phyloP scores from a whole-genome alignment of 108 stramenopile species.

The Mediolabrus comicus region DNA sequence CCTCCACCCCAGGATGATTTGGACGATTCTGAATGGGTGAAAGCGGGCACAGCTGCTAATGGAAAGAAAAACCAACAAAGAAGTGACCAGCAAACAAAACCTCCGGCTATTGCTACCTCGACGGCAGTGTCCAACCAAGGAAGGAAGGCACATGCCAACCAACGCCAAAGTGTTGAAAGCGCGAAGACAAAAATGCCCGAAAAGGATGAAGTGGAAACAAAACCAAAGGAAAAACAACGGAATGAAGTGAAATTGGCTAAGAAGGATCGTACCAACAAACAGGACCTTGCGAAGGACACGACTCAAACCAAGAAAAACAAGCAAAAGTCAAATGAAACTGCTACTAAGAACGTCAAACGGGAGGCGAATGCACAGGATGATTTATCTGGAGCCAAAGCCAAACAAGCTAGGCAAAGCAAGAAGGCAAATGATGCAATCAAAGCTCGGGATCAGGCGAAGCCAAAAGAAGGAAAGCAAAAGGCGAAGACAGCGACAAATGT shows the following conservation, averaged over 20 bases:
- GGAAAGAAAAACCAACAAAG: neutral
- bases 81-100: neutral
- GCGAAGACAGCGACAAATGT: neutral
- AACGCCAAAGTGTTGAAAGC: neutral
- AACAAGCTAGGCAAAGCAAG: slow-evolving; percentile 7
- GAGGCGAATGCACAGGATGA: neutral
- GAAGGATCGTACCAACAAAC: neutral
- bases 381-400: neutral
- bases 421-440: slow-evolving; percentile 7
- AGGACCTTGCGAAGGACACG: neutral
- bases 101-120: neutral
- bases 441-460: neutral
- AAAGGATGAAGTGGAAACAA: neutral
- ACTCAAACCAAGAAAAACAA: neutral
- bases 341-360: neutral
- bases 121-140: neutral
- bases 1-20: neutral
- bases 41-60: neutral
- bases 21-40: neutral
- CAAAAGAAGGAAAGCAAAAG: slow-evolving; percentile 11
- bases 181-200: neutral
- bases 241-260: slow-evolving; percentile 7
- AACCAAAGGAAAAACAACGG: slow-evolving; percentile 10
- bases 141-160: neutral
- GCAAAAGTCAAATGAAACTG: neutral